These are phyloP conservation scores for Sclerospora graminicola DNA, from an alignment of 352 stramenopile species.

Conservation along the genomic window DNA sequence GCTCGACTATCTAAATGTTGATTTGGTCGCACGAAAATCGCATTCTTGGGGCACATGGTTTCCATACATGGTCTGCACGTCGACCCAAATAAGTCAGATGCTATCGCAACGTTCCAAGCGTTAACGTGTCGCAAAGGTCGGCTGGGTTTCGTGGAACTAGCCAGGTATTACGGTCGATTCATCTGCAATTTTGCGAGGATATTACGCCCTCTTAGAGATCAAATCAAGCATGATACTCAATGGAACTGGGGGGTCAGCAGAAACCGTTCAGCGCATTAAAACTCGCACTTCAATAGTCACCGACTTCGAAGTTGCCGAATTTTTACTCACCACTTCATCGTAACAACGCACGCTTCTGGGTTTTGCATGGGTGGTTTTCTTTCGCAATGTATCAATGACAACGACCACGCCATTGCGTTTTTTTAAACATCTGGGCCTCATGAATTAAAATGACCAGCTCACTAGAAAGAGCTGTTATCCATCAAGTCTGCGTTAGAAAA, in stretches of 20 bases:
- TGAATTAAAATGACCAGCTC: conserved; percentile 5
- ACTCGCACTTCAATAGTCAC: no score
- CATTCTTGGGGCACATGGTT: conserved; percentile 22
- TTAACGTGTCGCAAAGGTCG: conserved; percentile 1
- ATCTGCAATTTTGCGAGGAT: conserved; percentile 21
- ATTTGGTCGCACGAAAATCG: conserved; percentile 8
- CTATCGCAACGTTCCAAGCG: neutral
- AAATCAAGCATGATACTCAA: no score
- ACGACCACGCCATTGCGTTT: neutral
- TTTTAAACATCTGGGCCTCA: conserved; percentile 4
- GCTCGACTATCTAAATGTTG: conserved; percentile 15
- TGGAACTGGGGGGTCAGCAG: no score
- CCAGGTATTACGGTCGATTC: conserved; percentile 18
- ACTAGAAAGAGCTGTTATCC: conserved; percentile 7
- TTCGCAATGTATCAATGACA: no score
- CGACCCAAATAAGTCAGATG: no score
- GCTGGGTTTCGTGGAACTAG: conserved; percentile 17
- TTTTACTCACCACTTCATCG: no score
- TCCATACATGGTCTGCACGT: neutral
- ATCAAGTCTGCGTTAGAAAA: no score
- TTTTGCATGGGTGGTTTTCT: no score
- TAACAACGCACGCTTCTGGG: no score
- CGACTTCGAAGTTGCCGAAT: no score
- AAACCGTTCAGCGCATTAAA: no score
- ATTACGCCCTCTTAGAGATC: neutral